Base-by-base conservation (phyloP, 257 asterid species). In the Petunia axillaris region DNA sequence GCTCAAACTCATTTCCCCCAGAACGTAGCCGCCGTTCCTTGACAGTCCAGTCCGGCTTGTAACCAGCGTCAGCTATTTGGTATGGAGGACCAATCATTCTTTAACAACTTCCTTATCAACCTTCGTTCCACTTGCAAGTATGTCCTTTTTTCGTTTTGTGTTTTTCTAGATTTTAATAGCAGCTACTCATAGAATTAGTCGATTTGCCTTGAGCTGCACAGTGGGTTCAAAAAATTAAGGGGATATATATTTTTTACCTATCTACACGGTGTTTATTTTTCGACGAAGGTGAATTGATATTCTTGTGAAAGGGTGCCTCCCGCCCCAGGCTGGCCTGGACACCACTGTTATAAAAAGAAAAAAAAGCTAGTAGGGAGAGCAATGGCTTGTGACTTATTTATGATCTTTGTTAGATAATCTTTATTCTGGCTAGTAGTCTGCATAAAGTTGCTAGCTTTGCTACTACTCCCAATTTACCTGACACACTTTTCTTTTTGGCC, bases 91-190 rank as follows among this genome's bases (percentile, higher is more conserved):
- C 77, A 91, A 15, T 87, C 96, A 1, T 79, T 91, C 71, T 87
- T 92, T 74, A 83, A 66, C 85, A 90, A 79, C 76, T 80, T 94
- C 86, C 80, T 92, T 89, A 87, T 84, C 54, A 90, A 88, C 82
- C 89, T 91, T 82, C 97, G 94, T 68, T 83, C 94, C 64, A 85
- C 91, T 77, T 94, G 95, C 97, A 92, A 85, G 98, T 94, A 83
- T 1, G 86, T 65, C 3, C 54, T 50, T 46, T 75, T 60, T 41
- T 73, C 80, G 48, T 73, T 81, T 55, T 59, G 46, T 59, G 35
- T 13, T 36, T 43, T 54, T 9, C 13, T n/a, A 14, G 74, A 7
- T 10, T 39, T 43, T 15, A 66, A 37, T 70, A 25, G 46, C 41
- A 9, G 16, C 4, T 3, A 79, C 52, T 15, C n/a, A 14, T 16